Evolutionary conservation across 805 yeast genomes (phyloP).

Genomic region (Saccharomyces eubayanus): DNA sequence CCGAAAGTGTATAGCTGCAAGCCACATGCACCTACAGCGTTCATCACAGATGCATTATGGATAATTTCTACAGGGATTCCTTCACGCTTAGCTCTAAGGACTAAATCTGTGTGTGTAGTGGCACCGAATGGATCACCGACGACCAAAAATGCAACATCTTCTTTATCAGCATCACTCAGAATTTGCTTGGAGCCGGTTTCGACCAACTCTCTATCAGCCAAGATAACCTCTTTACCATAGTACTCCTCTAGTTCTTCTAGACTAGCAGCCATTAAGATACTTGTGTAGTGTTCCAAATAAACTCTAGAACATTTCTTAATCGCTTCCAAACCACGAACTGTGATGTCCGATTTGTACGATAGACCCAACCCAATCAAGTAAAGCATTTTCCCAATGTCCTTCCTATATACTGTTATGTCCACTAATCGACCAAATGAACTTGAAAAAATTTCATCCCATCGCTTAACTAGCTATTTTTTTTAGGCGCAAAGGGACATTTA

Average conservation of each 20-base stretch:
- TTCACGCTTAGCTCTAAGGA: conserved; percentile 81
- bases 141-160: conserved; percentile 87
- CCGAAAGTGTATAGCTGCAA: conserved; percentile 91
- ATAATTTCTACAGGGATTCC: conserved; percentile 71
- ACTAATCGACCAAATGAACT: neutral
- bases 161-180: conserved; percentile 62
- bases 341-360: conserved; percentile 80
- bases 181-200: conserved; percentile 84
- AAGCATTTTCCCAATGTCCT: conserved; percentile 44
- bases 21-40: conserved; percentile 97
- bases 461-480: neutral
- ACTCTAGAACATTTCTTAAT: conserved; percentile 80
- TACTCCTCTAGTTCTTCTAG: conserved; percentile 64
- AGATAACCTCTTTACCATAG: conserved; percentile 74
- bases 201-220: conserved; percentile 93
- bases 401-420: neutral
- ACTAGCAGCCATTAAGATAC: conserved; percentile 89
- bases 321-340: conserved; percentile 86
- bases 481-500: neutral
- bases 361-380: conserved; percentile 88
- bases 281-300: conserved; percentile 92
- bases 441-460: neutral
- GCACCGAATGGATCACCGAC: conserved; percentile 99
- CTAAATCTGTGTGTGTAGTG: conserved; percentile 92
- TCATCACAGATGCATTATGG: conserved; percentile 96